Evolutionary conservation across 2,329 filamentous ascomycete genomes (phyloP).

Genomic region (Exophiala aquamarina): DNA sequence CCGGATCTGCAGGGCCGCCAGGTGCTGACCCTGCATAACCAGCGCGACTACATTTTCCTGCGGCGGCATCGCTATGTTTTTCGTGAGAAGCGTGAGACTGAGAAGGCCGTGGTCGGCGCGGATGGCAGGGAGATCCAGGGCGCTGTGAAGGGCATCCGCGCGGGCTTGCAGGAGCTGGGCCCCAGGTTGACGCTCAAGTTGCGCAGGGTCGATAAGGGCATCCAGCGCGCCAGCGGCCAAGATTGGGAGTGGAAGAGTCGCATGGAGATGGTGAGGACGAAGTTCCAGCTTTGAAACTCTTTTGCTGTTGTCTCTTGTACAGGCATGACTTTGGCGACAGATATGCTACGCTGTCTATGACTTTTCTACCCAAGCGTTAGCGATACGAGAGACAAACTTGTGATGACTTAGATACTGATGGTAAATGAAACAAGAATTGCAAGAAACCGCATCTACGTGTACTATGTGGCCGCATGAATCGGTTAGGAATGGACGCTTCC

Average conservation of each 20-base stretch:
- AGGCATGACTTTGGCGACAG: too few relatives aligned
- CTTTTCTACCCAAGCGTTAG: too few relatives aligned
- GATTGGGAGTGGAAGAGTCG: slow-evolving; percentile 97
- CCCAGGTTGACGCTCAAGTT: slow-evolving; percentile 84
- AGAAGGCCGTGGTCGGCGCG: slow-evolving; percentile 79
- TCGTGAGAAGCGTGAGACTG: slow-evolving; percentile 79
- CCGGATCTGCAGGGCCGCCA: slow-evolving; percentile 85
- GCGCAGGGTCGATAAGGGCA: slow-evolving; percentile 84
- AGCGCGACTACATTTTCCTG: slow-evolving; percentile 94
- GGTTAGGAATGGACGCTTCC: too few relatives aligned
- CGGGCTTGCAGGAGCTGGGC: slow-evolving; percentile 87
- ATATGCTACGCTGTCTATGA: too few relatives aligned
- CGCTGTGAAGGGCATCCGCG: slow-evolving; percentile 73
- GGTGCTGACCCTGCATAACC: slow-evolving; percentile 90
- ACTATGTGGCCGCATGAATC: too few relatives aligned
- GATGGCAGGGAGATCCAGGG: slow-evolving; percentile 84
- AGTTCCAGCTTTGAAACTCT: slow-evolving; percentile 95
- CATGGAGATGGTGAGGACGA: slow-evolving; percentile 91
- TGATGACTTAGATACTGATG: too few relatives aligned
- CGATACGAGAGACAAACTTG: too few relatives aligned
- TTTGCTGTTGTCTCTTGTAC: too few relatives aligned
- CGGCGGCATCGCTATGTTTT: slow-evolving; percentile 89
- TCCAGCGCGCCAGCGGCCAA: slow-evolving; percentile 72
- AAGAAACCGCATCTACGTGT: too few relatives aligned
- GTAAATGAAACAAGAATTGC: too few relatives aligned